Conservation (phyloP, 2,329 filamentous ascomycete species). For the Graphilbum fragrans region DNA sequence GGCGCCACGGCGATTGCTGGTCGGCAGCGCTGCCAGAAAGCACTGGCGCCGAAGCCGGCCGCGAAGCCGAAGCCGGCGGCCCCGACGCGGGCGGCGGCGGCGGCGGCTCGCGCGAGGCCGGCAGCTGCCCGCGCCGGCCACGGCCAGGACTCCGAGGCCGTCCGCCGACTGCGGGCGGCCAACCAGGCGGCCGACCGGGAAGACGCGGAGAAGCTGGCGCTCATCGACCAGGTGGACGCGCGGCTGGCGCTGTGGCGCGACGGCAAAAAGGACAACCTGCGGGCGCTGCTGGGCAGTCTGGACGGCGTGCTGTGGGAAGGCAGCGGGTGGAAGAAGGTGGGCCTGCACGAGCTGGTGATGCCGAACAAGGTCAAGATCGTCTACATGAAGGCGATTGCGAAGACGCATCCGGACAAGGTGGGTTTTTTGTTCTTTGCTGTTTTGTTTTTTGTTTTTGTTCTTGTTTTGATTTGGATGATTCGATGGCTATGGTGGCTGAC, state of each 20-base stretch:
- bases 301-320: slow-evolving; percentile 85
- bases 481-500: slow-evolving; percentile 3
- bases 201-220: slow-evolving; percentile 85
- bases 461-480: background rate
- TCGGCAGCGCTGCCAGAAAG: slow-evolving; percentile 79
- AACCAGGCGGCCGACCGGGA: slow-evolving; percentile 76
- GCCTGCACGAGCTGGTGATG: slow-evolving; percentile 84
- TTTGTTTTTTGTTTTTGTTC: background rate
- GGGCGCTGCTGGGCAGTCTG: slow-evolving; percentile 74
- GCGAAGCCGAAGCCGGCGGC: slow-evolving; percentile 20
- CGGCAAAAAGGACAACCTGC: slow-evolving; percentile 84
- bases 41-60: slow-evolving; percentile 58
- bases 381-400: slow-evolving; percentile 98
- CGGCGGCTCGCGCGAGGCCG: background rate
- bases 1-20: slow-evolving; percentile 74
- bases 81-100: slow-evolving; percentile 27
- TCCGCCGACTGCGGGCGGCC: slow-evolving; percentile 68
- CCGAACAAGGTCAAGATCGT: slow-evolving; percentile 91
- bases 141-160: slow-evolving; percentile 56
- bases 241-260: slow-evolving; percentile 71
- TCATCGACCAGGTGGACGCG: slow-evolving; percentile 76
- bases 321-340: slow-evolving; percentile 93
- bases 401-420: slow-evolving; percentile 98
- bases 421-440: slow-evolving; percentile 5
- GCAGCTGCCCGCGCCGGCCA: background rate